A percentile compares a stretch with the other conserved stretches of the same genome.
phyloP scores from a whole-genome alignment of 805 yeast species.

The Schizosaccharomyces lindneri region DNA sequence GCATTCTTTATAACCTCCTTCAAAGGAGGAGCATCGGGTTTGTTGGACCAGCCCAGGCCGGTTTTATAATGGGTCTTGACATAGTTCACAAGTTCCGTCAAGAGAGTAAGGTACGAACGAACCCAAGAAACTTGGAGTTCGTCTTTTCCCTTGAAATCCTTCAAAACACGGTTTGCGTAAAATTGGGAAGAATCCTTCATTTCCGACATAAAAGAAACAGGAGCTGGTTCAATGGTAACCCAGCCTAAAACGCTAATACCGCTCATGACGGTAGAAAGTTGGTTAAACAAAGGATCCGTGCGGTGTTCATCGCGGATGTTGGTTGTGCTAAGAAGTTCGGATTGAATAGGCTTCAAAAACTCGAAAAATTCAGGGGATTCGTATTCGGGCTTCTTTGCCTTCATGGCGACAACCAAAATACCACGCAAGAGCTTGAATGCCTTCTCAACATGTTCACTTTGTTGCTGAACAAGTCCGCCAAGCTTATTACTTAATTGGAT shows the following conservation, averaged over 20 bases:
- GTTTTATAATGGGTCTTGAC: conserved; percentile 57
- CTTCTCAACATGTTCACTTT: conserved; percentile 15
- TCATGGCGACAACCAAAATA: conserved; percentile 33
- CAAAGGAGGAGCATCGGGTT: conserved; percentile 20
- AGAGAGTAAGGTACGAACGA: conserved; percentile 30
- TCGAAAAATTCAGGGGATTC: conserved; percentile 21
- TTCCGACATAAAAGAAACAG: conserved; percentile 42
- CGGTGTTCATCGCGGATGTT: conserved; percentile 55
- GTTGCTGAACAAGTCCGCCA: neutral
- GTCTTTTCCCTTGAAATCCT: conserved; percentile 40
- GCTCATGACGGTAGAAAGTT: conserved; percentile 64
- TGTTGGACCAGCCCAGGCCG: conserved; percentile 59
- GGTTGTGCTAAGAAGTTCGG: conserved; percentile 29
- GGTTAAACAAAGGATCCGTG: conserved; percentile 35
- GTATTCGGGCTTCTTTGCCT: conserved; percentile 37
- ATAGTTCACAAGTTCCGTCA: conserved; percentile 45
- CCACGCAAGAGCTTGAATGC: conserved; percentile 37
- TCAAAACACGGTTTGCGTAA: conserved; percentile 76
- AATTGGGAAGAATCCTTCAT: conserved; percentile 79
- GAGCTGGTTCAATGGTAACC: conserved; percentile 58
- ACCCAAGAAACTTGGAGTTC: conserved; percentile 67
- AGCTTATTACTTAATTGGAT: neutral
- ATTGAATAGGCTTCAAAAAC: conserved; percentile 45
- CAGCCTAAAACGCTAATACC: conserved; percentile 81
- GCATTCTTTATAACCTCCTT: conserved; percentile 24